Evolutionary conservation across 768 basidiomycete species (phyloP), one percentile per base, ranked within the genome.

Genomic region (Tricholoma sp.): DNA sequence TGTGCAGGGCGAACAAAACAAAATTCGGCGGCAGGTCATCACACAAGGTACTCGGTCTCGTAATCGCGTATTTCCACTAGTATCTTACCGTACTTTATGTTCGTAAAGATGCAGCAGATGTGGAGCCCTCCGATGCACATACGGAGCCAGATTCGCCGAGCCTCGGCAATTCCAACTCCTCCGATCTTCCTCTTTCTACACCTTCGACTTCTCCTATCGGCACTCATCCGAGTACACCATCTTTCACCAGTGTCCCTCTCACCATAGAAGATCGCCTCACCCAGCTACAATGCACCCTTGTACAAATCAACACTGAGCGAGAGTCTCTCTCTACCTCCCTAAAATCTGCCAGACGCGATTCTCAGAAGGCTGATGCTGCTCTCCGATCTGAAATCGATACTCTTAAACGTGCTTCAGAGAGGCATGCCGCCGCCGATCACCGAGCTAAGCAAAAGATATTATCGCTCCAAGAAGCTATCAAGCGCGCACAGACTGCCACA

Each of bases 401-500:
- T 0, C 78, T 95, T 53, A 91, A 89, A 67, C 83, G 91, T 4
- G 82, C 91, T 1, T 86, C 87, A 3, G 94, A 96, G 63, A 93
- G 92, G 63, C 82, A 88, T 54, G 73, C 80, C 0, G 78, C 83
- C 1, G 79, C 82, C 2, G 95, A 98, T 67, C 76, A 83, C 20
- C 82, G 93, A n/a, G 84, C 87, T 9, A 84, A 85, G 44, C 94
- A 96, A 68, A 95, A 93, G 62, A 83, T 88, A 9, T 78, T 94
- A 10, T 91, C 94, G 1, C 73, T 96, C 37, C 93, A 95, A 66
- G 93, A 96, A 65, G 89, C 92, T 2, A 85, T 88, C 11, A 93
- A 90, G 65, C 85, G 91, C 53, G 85, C 89, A 9, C 83, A 81
- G 59, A 79, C 82, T 61, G 82, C 54, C 68, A 85, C 67, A 61